Evolutionary conservation across 2,329 filamentous ascomycete genomes (phyloP), one percentile per base, ranked within the genome.

Genomic region (Fusarium sacchari): DNA sequence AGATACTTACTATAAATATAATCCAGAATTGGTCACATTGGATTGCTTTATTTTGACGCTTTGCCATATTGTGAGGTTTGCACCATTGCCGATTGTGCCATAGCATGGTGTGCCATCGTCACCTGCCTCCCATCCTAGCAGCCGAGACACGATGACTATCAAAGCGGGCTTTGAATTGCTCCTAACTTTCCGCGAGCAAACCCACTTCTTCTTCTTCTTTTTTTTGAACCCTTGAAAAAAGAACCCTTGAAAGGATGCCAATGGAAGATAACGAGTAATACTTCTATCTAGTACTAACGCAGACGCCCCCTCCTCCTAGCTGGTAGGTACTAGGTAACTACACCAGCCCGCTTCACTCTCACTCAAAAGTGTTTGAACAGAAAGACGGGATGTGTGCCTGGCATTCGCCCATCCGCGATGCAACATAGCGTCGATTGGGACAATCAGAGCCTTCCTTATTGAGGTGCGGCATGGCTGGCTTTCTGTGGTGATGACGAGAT

Each of bases 351-450:
- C 58, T 60, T 68, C 49, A 56, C 65, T 43, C 49, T 72, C 24
- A 22, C 40, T 17, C 42, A 28, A 28, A 34, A 63, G 30, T 47
- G 43, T 46, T 49, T 58, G 56, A 58, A 62, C 24, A 53, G 22
- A 39, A 75, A 71, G 67, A n/a, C n/a, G n/a, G n/a, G n/a, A 66
- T 66, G 71, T 59, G 76, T 77, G 65, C 72, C 76, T 78, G 76
- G 57, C 74, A 76, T 74, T 76, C 67, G 47, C 62, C 56, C 59
- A 60, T 65, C 66, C 62, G 58, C 74, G 68, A 76, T 77, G 64
- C 68, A 77, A 67, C 55, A 30, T 47, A 76, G 74, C 72, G 73
- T 64, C 73, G 73, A 77, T 77, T 72, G 64, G 72, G 49, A 68
- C 67, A 68, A 64, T 57, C 57, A 71, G 67, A 64, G 40, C 50